Evolutionary conservation across 371 early-diverging fungal species (phyloP).

Genomic region (Apophysomyces sp.): DNA sequence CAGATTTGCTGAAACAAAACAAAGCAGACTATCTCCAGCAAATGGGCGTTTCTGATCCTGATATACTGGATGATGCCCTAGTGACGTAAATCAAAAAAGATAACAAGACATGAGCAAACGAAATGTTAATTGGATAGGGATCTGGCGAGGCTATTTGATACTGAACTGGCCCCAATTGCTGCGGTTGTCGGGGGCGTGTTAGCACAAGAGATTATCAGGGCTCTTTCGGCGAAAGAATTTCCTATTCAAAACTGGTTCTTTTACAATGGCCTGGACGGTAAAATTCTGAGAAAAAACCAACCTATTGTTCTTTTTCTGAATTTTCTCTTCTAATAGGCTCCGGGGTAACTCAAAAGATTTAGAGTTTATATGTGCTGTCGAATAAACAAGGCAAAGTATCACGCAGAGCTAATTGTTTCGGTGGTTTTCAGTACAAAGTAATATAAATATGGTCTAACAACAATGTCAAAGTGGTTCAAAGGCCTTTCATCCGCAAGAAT

Average conservation of each 20-base stretch:
- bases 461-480: no score
- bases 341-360: constrained; percentile 7
- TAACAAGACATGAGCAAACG: neutral
- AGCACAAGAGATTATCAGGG: constrained; percentile 87
- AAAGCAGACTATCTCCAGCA: constrained; percentile 18
- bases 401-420: no score
- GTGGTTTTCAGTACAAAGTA: no score
- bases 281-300: no score
- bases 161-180: constrained; percentile 75
- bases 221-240: constrained; percentile 74
- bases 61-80: constrained; percentile 46
- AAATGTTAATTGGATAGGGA: constrained; percentile 24
- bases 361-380: neutral
- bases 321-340: constrained; percentile 9
- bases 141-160: constrained; percentile 34
- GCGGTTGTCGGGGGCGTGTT: constrained; percentile 89
- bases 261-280: constrained; percentile 70
- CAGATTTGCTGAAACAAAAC: constrained; percentile 12
- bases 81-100: constrained; percentile 37
- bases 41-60: constrained; percentile 36
- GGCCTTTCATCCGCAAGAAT: no score
- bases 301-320: neutral
- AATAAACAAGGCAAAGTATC: no score
- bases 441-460: no score
- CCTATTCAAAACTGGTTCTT: constrained; percentile 84